Percentiles rank a stretch among this genome's conserved stretches.
phyloP scores from a whole-genome alignment of 257 asterid species.

The Solanum gracilifrons region DNA sequence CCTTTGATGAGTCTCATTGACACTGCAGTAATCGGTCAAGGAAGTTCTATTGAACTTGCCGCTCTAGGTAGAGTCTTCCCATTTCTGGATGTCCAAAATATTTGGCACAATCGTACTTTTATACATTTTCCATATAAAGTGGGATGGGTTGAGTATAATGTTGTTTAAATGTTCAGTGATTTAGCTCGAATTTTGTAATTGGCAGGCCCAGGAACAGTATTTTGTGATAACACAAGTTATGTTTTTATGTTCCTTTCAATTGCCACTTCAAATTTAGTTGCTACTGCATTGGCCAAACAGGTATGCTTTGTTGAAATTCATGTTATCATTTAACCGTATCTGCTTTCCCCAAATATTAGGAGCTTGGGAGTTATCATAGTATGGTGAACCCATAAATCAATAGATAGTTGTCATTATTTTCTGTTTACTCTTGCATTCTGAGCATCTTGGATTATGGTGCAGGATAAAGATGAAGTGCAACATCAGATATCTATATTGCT shows the following conservation, averaged over 20 bases:
- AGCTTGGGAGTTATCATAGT: background rate
- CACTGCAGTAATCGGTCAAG: constrained; percentile 90
- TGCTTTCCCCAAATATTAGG: background rate
- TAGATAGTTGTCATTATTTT: background rate
- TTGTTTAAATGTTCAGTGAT: background rate
- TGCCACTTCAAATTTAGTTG: constrained; percentile 95
- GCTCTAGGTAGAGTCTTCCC: constrained; percentile 51
- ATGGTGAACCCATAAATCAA: background rate
- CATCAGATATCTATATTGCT: constrained; percentile 86
- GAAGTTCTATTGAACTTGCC: constrained; percentile 87
- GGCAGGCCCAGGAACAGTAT: constrained; percentile 92
- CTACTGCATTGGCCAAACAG: constrained; percentile 79
- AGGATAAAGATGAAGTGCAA: constrained; percentile 81
- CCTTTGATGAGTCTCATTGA: constrained; percentile 95
- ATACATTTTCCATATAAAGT: background rate
- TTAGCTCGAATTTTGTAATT: constrained; percentile 4
- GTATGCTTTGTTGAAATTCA: constrained; percentile 16
- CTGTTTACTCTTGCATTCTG: background rate
- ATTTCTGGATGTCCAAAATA: background rate
- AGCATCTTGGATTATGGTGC: constrained; percentile 15
- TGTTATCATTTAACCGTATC: background rate
- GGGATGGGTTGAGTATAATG: background rate
- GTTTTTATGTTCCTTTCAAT: constrained; percentile 91
- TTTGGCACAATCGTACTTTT: background rate
- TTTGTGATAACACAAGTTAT: constrained; percentile 73